Evolutionary conservation across 768 basidiomycete species (phyloP).

Genomic region (Rhodotorula graminis): DNA sequence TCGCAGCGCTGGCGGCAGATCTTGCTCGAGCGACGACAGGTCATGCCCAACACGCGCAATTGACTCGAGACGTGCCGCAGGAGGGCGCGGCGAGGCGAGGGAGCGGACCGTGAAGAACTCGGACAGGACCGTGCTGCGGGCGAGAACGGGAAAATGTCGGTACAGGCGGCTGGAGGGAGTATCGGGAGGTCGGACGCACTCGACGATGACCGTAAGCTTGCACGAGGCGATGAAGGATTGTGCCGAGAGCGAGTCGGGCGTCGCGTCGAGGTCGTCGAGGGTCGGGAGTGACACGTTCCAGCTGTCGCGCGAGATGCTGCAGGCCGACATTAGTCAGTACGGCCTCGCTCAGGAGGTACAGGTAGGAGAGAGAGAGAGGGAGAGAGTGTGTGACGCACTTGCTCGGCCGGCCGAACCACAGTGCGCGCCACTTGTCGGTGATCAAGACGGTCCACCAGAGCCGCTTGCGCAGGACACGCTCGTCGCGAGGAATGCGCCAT

Average conservation of each 20-base stretch:
- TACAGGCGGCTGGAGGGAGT: too few species aligned
- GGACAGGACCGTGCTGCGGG: background rate
- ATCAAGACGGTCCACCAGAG: constrained; percentile 34
- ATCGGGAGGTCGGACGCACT: constrained; percentile 6
- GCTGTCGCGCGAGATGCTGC: constrained; percentile 5
- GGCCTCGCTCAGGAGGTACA: too few species aligned
- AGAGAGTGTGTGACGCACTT: background rate
- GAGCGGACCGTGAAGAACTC: constrained; percentile 9
- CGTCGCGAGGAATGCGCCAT: constrained; percentile 25
- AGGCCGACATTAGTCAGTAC: too few species aligned
- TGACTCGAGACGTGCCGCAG: background rate
- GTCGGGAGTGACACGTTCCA: constrained; percentile 10
- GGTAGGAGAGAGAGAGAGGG: too few species aligned
- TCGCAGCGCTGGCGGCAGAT: background rate
- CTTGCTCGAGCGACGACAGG: background rate
- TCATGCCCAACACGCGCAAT: background rate
- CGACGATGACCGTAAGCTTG: constrained; percentile 26
- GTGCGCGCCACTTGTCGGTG: constrained; percentile 21
- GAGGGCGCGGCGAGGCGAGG: background rate
- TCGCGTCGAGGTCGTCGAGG: background rate
- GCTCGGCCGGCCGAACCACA: constrained; percentile 6
- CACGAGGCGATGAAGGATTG: constrained; percentile 28
- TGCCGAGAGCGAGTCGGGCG: constrained; percentile 2
- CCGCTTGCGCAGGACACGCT: constrained; percentile 22
- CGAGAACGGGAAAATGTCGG: too few species aligned